Base-by-base conservation (phyloP, 1,139 yeast species). In the Candida frijolesensis region DNA sequence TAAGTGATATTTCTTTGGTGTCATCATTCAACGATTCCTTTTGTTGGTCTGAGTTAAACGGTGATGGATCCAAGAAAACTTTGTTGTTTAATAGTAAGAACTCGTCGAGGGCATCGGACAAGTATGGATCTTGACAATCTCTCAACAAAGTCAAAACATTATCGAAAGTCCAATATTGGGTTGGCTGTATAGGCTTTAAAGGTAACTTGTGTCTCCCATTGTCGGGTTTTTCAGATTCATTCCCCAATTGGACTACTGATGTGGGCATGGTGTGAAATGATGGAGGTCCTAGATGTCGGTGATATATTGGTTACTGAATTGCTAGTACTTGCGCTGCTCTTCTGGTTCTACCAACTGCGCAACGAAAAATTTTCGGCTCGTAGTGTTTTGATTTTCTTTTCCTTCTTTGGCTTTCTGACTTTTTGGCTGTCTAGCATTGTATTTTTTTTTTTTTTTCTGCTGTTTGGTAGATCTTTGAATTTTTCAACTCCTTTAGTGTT, bases 151-250 rank as follows among this genome's bases (percentile, higher is more conserved):
- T 56, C 40, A 72, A 62, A 2, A 78, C 80, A 57, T 72, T 74
- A 46, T 71, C 76, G 54, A 77, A 72, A 0, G 77, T 72, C 82
- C 82, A 70, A 39, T 62, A 60, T 49, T 71, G 73, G 2, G 74
- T 71, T 15, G 78, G 77, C 47, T 71, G 72, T 42, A 68, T 64
- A 25, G 74, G 70, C 54, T 67, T 70, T 53, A 68, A 60, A 11
- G 64, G 65, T 33, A 55, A 51, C 49, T 51, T 48, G 45, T 27
- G 19, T 11, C 18, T 25, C 14, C 22, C 39, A 29, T 39, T 46
- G 30, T 39, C 39, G 15, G 27, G 34, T 22, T 42, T 38, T 12
- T 42, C 41, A 15, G 29, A 34, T 35, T 34, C 18, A 16, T 33
- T 40, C 11, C 42, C 46, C 34, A 42, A 30, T 42, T 41, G 46